Base-by-base conservation (phyloP, 306 rosid genomes). In the Begonia masoniana region DNA sequence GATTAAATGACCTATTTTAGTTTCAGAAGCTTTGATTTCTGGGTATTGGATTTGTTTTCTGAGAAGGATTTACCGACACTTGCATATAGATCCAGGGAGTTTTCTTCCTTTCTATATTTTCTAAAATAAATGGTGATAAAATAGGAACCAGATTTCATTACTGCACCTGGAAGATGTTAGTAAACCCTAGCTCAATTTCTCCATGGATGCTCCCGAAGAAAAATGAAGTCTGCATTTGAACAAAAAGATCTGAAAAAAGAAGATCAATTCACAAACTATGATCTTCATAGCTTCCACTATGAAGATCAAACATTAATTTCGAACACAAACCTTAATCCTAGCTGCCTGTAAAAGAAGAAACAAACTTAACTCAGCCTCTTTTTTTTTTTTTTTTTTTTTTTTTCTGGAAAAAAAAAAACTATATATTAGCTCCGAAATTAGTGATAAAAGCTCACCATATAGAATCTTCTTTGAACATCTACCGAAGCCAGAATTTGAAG, bases 181-280 rank as follows among this genome's bases (percentile, higher is more conserved):
- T 47, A 15, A 58, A 58, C 54, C 62, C 62, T 21, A 58, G 54
- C 50, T 58, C 62, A 4, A 58, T 47, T 58, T 58, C 62, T 47
- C 62, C 62, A 58, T 47, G 17, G 53, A 42, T 31, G 43, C 62
- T 58, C 10, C 45, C 62, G 54, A 58, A 24, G 62, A 58, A 58
- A 58, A 58, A 42, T 23, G 52, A 50, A 35, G 24, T 58, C 62
- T 58, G 53, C 2, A 26, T 26, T 26, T 26, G 35, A 26, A 26
- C 35, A 26, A 1, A 26, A 26, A 26, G 0, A 3, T 26, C 6
- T 26, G 4, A 3, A 26, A 26, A 3, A 26, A 26, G 35, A 26
- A 3, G 35, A 26, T 26, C 35, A 6, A 26, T 26, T 26, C 35
- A 3, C 6, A 3, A 26, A 26, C 35, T 3, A 26, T 26, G 35